A percentile compares a stretch with the other conserved stretches of the same genome.
Evolutionary conservation across 2,329 filamentous ascomycete species (phyloP).

Genomic region (Sarocladiaceae sp.): DNA sequence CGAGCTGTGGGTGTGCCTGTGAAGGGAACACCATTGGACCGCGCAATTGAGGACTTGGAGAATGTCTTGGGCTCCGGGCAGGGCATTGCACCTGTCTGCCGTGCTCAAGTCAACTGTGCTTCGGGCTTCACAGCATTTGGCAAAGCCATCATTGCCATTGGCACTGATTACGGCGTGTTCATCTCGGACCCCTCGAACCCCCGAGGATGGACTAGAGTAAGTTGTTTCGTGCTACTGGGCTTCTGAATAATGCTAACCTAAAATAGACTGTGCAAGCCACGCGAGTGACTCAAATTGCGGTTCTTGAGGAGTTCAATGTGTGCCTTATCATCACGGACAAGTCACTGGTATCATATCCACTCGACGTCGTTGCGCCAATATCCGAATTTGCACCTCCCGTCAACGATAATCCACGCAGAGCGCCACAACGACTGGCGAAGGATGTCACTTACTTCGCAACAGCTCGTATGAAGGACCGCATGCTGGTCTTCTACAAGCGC

Average conservation of each 20-base stretch:
- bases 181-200: conserved; percentile 86
- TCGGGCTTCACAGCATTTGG: conserved; percentile 83
- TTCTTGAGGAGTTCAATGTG: conserved; percentile 92
- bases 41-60: conserved; percentile 87
- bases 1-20: conserved; percentile 69
- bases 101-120: conserved; percentile 86
- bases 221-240: too few relatives aligned
- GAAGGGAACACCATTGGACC: conserved; percentile 84
- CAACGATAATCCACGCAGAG: conserved; percentile 71
- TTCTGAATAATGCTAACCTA: conserved; percentile 5
- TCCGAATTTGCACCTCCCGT: conserved; percentile 57
- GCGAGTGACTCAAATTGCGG: conserved; percentile 85
- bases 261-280: conserved; percentile 67
- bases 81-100: conserved; percentile 73
- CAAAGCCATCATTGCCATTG: conserved; percentile 85
- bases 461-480: conserved; percentile 94
- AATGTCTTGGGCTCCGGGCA: conserved; percentile 66
- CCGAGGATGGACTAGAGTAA: conserved; percentile 83
- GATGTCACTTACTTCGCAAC: conserved; percentile 97
- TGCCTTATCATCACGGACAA: conserved; percentile 91
- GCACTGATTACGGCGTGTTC: conserved; percentile 91
- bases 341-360: conserved; percentile 85
- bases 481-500: conserved; percentile 94
- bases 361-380: conserved; percentile 74
- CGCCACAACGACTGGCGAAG: conserved; percentile 88